These are phyloP conservation scores for Triglochin maritima DNA, from an alignment of 106 monocot genomes.

Conservation along the genomic window DNA sequence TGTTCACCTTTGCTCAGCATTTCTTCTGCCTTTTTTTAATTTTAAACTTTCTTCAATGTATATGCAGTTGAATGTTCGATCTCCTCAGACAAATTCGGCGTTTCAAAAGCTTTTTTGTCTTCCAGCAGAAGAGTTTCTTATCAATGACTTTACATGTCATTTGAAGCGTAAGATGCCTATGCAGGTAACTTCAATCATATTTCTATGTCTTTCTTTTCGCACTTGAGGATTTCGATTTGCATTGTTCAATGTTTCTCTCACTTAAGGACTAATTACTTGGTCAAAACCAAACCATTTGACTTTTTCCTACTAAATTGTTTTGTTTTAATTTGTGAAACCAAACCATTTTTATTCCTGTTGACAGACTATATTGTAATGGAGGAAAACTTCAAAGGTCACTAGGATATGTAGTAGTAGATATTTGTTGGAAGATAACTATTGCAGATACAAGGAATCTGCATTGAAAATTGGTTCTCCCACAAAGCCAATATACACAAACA, in stretches of 20 bases:
- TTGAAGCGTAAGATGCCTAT: slow-evolving; percentile 91
- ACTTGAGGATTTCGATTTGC: neutral
- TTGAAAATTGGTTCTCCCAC: no score
- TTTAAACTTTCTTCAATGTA: neutral
- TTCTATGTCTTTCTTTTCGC: neutral
- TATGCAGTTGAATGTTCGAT: slow-evolving; percentile 60
- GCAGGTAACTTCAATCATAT: slow-evolving; percentile 33
- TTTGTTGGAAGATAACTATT: no score
- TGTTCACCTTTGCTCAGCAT: neutral
- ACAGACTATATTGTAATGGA: no score
- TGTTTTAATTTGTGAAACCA: no score
- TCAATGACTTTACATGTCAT: slow-evolving; percentile 82
- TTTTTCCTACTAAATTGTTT: no score
- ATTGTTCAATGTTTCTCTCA: neutral
- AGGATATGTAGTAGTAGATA: no score
- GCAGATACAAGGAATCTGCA: no score
- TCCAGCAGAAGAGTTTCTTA: slow-evolving; percentile 81
- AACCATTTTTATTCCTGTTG: no score
- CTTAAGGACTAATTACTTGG: neutral
- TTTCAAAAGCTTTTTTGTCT: slow-evolving; percentile 78
- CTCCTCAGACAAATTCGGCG: slow-evolving; percentile 67
- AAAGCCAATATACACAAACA: no score
- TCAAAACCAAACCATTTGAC: neutral
- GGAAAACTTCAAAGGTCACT: no score
- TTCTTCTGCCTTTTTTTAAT: neutral